A percentile compares a stretch with the other conserved stretches of the same genome.
These are phyloP conservation scores for Yarrowia phangngaensis DNA, from an alignment of 805 yeast species.

Conservation along the genomic window DNA sequence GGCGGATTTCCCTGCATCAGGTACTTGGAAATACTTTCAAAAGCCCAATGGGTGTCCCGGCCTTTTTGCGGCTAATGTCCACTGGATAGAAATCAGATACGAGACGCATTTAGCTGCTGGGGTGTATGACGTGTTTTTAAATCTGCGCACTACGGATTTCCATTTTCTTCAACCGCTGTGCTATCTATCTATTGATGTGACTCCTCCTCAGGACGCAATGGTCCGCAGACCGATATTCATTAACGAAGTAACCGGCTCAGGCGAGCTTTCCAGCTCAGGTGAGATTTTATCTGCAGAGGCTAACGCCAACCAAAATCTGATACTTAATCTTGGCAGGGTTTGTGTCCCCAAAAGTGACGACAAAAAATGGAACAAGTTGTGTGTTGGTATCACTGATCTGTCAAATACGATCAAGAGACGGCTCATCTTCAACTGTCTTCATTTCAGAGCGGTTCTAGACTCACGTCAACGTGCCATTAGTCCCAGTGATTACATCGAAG, in stretches of 20 bases:
- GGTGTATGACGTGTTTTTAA: constrained; percentile 20
- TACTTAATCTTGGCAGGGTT: constrained; percentile 15
- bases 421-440: constrained; percentile 22
- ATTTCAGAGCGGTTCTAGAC: constrained; percentile 14
- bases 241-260: constrained; percentile 8
- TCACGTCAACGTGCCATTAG: constrained; percentile 8
- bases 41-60: constrained; percentile 23
- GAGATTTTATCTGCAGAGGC: constrained; percentile 1
- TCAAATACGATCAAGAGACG: constrained; percentile 14
- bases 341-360: constrained; percentile 16
- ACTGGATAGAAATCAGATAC: constrained; percentile 22
- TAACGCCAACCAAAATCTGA: constrained; percentile 11
- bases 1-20: constrained; percentile 22
- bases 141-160: constrained; percentile 8
- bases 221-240: constrained; percentile 15
- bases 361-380: constrained; percentile 10
- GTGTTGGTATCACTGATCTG: constrained; percentile 21
- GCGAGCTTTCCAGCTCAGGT: constrained; percentile 1
- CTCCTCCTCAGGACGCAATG: constrained; percentile 25
- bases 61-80: constrained; percentile 15
- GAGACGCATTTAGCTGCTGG: constrained; percentile 15
- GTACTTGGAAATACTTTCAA: constrained; percentile 22
- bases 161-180: constrained; percentile 16
- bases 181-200: constrained; percentile 13
- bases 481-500: constrained; percentile 16